Evolutionary conservation across 1,139 yeast species (phyloP).

Genomic region (Lodderomyces margitis): DNA sequence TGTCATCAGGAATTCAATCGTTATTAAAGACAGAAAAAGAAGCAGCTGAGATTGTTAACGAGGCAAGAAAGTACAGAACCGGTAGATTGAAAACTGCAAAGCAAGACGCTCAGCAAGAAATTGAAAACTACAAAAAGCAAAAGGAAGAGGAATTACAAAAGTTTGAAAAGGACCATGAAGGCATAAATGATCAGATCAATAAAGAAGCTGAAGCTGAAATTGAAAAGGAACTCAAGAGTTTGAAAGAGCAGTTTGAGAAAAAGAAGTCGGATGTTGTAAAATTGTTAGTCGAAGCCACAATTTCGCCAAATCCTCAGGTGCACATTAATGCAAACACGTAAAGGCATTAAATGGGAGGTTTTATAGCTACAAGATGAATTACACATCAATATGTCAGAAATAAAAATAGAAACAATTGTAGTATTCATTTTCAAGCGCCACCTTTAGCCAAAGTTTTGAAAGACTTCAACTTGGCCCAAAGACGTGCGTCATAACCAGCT

Average conservation of each 20-base stretch:
- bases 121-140: conserved; percentile 78
- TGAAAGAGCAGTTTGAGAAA: conserved; percentile 59
- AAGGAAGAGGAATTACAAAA: conserved; percentile 81
- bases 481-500: conserved; percentile 80
- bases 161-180: conserved; percentile 68
- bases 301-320: conserved; percentile 74
- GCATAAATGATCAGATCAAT: conserved; percentile 65
- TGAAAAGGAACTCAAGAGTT: conserved; percentile 56
- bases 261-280: conserved; percentile 71
- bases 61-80: conserved; percentile 86
- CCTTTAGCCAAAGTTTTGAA: conserved; percentile 40
- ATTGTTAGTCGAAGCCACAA: conserved; percentile 76
- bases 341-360: no score
- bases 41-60: conserved; percentile 91
- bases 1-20: conserved; percentile 41
- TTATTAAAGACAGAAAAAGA: conserved; percentile 80
- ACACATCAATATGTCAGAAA: no score
- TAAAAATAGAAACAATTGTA: no score
- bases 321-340: conserved; percentile 64
- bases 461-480: conserved; percentile 58
- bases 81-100: conserved; percentile 91
- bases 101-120: conserved; percentile 87
- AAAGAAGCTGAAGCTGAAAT: conserved; percentile 69
- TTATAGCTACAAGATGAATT: no score
- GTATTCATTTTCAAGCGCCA: conserved; percentile 11